Evolutionary conservation across 2,329 filamentous ascomycete genomes (phyloP), one percentile per base, ranked within the genome.

Genomic region (Aspergillus pseudoterreus): DNA sequence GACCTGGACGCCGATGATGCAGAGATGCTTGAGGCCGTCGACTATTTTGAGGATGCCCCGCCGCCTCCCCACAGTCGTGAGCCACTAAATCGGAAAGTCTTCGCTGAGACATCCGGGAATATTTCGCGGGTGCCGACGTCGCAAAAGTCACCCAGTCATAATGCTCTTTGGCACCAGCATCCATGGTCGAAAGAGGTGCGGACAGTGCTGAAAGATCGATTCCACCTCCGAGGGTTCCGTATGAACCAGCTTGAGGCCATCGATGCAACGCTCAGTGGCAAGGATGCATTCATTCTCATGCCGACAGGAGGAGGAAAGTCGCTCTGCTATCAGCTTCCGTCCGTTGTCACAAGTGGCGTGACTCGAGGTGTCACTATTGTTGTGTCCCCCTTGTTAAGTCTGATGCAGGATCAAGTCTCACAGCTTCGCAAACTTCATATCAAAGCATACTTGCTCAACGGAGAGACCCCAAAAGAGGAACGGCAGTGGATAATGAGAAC

Each of bases 231-330:
- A 49, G 90, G 90, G 0, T 99, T 99, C 65, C 85, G 95, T 27
- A 84, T 86, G 49, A 94, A 96, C 65, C 94, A 99, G 66, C 79
- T 97, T 1, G 90, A 97, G 70, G 92, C 94, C 12, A 96, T 99
- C 69, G 97, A 99, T 69, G 87, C 92, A 1, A 97, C 94, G 0
- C 76, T 99, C 43, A 79, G 77, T 27, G 94, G 92, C 3, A 85
- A 92, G 57, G 92, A 99, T 71, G 87, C 88, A 0, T 99, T 99
- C 67, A 88, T 99, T 14, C 78, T 99, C 36, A 99, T 99, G 94
- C 94, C 95, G 2, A 99, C 94, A 0, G 94, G 94, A 48, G 94
- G 94, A 54, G 94, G 94, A 39, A 99, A 99, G 68, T 97, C 92
- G 1, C 78, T 99, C 1, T 97, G 94, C 69, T 99, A 99, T 68